A percentile compares a stretch with the other conserved stretches of the same genome.
phyloP scores from a whole-genome alignment of 2,329 filamentous ascomycete species.

The Thelonectria rubi region DNA sequence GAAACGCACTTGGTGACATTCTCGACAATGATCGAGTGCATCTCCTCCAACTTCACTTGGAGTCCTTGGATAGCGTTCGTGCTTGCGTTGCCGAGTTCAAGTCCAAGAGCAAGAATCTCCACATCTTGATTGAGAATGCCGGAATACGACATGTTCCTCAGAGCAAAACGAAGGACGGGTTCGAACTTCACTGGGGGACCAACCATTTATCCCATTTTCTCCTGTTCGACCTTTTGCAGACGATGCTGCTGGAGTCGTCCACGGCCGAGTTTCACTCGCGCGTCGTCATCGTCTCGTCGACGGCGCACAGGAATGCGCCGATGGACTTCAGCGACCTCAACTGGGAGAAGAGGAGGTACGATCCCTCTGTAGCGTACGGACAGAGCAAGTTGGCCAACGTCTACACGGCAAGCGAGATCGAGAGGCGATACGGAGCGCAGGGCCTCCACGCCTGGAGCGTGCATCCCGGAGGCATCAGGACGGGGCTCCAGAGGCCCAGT shows the following conservation, averaged over 20 bases:
- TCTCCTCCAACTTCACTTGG: slow-evolving; percentile 11
- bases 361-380: slow-evolving; percentile 53
- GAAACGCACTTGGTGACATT: slow-evolving; percentile 39
- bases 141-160: slow-evolving; percentile 31
- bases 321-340: slow-evolving; percentile 25
- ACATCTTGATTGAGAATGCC: slow-evolving; percentile 40
- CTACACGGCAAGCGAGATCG: slow-evolving; percentile 47
- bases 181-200: slow-evolving; percentile 30
- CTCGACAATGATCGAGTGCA: slow-evolving; percentile 4
- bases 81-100: background rate
- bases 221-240: slow-evolving; percentile 22
- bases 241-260: background rate
- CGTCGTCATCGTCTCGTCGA: slow-evolving; percentile 16
- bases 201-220: slow-evolving; percentile 35
- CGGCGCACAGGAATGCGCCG: slow-evolving; percentile 1
- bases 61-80: slow-evolving; percentile 13
- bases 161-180: slow-evolving; percentile 27
- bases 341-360: slow-evolving; percentile 29
- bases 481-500: slow-evolving; percentile 20
- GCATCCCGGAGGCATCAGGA: slow-evolving; percentile 46
- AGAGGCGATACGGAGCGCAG: slow-evolving; percentile 6
- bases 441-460: slow-evolving; percentile 48
- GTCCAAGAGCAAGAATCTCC: slow-evolving; percentile 4
- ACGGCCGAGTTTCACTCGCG: slow-evolving; percentile 16
- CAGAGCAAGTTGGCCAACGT: slow-evolving; percentile 63